These are phyloP conservation scores for Chaetoceros muelleri DNA, from an alignment of 108 stramenopile genomes.

Conservation along the genomic window DNA sequence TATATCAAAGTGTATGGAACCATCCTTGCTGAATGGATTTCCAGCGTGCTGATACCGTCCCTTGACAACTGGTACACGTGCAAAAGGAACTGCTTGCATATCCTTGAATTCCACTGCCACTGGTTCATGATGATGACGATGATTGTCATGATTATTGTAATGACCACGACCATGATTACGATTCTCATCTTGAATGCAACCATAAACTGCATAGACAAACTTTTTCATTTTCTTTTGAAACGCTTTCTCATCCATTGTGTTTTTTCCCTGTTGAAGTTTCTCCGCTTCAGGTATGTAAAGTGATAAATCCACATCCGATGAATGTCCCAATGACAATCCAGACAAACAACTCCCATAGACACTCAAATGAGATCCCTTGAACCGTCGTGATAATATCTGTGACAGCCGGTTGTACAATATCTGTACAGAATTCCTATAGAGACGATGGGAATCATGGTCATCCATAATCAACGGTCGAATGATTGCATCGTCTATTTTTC, in stretches of 20 bases:
- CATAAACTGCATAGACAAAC: conserved; percentile 26
- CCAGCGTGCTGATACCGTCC: conserved; percentile 36
- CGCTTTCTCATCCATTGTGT: conserved; percentile 17
- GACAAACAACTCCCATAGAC: conserved; percentile 70
- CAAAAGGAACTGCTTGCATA: conserved; percentile 37
- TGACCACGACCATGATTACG: neutral
- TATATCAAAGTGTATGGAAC: conserved; percentile 62
- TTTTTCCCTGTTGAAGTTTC: conserved; percentile 30
- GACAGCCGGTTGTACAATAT: neutral
- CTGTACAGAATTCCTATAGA: neutral
- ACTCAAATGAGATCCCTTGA: neutral
- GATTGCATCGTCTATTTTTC: neutral
- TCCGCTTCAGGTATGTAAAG: conserved; percentile 35
- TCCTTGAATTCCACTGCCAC: conserved; percentile 32
- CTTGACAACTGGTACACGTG: conserved; percentile 72
- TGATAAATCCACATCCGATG: conserved; percentile 63
- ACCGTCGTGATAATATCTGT: neutral
- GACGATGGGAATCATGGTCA: neutral
- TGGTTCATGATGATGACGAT: too few relatives aligned
- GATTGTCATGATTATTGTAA: neutral
- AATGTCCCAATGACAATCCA: conserved; percentile 49
- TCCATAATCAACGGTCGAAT: neutral
- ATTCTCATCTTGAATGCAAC: conserved; percentile 5
- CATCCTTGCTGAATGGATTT: conserved; percentile 57
- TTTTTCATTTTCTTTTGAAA: conserved; percentile 44